phyloP scores from a whole-genome alignment of 352 stramenopile genomes.

The Aphanomyces invadans region DNA sequence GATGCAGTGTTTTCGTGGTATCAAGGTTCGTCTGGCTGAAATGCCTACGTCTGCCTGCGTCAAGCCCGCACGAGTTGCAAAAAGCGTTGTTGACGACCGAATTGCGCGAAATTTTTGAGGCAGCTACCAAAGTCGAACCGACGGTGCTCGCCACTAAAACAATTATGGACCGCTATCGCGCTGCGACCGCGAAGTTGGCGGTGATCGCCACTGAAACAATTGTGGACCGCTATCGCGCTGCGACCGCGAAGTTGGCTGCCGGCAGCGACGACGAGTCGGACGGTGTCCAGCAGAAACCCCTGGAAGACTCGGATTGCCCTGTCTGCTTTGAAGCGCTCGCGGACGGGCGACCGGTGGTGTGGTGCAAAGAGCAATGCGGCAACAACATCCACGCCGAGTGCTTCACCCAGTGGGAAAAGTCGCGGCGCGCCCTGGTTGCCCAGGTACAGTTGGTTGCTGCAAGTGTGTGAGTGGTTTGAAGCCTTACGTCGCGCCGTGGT shows the following conservation, averaged over 20 bases:
- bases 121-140: not conserved
- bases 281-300: not conserved
- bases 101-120: conserved; percentile 9
- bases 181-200: not conserved
- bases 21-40: conserved; percentile 7
- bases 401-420: conserved; percentile 6
- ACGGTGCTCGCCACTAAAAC: not conserved
- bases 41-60: not conserved
- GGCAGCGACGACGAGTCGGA: not conserved
- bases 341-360: not conserved
- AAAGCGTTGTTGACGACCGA: conserved; percentile 9
- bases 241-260: not conserved
- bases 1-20: not conserved
- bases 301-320: conserved; percentile 2
- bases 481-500: no score
- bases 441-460: not conserved
- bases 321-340: conserved; percentile 4
- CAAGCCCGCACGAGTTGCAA: not conserved
- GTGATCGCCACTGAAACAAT: no score
- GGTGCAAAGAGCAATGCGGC: conserved; percentile 6
- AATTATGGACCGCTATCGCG: not conserved
- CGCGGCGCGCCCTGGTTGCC: not conserved
- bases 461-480: not conserved
- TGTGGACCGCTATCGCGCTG: not conserved
- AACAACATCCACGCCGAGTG: conserved; percentile 13